Evolutionary conservation across 805 yeast species (phyloP).

Genomic region (Barnettozyma vustinii): DNA sequence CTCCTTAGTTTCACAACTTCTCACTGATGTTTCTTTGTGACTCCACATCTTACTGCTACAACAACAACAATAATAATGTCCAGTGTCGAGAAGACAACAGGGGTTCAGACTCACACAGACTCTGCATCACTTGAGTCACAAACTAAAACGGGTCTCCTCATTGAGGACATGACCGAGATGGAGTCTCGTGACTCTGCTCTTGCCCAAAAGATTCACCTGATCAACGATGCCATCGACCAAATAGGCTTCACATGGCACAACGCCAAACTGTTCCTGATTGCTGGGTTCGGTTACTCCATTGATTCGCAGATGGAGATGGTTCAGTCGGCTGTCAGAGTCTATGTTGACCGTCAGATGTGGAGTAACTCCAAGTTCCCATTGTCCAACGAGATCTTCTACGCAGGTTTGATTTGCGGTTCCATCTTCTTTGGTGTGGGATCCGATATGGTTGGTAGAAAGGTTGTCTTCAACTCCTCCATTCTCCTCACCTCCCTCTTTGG

Average conservation of each 20-base stretch:
- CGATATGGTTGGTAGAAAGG: constrained; percentile 45
- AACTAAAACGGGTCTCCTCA: not conserved
- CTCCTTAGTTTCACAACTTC: not conserved
- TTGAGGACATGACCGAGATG: constrained; percentile 12
- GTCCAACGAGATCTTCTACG: constrained; percentile 40
- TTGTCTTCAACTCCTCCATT: constrained; percentile 44
- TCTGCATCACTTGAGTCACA: constrained; percentile 5
- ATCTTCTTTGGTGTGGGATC: constrained; percentile 46
- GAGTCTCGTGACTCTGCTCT: constrained; percentile 28
- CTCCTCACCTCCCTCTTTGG: constrained; percentile 41
- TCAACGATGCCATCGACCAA: constrained; percentile 53
- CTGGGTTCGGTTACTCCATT: constrained; percentile 49
- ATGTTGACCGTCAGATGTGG: constrained; percentile 40
- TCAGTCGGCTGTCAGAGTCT: constrained; percentile 39
- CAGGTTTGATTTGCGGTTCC: constrained; percentile 45
- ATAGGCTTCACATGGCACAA: constrained; percentile 56
- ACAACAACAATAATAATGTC: not conserved
- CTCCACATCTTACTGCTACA: not conserved
- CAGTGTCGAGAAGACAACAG: not conserved
- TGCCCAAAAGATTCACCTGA: constrained; percentile 34
- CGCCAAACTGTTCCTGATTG: constrained; percentile 37
- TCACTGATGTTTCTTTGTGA: not conserved
- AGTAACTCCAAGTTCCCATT: constrained; percentile 34
- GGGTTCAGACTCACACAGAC: not conserved
- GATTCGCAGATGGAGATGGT: constrained; percentile 46